Base-by-base conservation (phyloP, 495 filamentous ascomycete genomes). In the Aspergillus sclerotioniger region DNA sequence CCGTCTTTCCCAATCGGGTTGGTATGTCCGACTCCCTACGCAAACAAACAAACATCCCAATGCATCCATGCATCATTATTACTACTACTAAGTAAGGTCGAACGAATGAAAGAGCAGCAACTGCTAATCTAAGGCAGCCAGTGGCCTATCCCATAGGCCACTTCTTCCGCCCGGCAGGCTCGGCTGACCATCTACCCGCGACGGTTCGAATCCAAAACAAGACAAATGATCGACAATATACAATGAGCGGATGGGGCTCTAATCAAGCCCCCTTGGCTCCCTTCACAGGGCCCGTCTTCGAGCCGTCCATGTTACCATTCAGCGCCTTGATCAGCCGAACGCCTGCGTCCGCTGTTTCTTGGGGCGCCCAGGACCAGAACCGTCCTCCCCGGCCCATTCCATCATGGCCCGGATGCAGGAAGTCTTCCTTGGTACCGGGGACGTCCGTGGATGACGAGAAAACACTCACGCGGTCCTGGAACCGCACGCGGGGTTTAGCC, bases 391-490 rank as follows among this genome's bases (percentile, higher is more conserved):
- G 65, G 35, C 71, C 67, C 6, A 65, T 62, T 1, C 67, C 64
- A 7, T 70, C 55, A n/a, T 71, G 58, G 1, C 58, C 62, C 31
- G 68, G 67, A 54, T 72, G 59, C 10, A 63, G 49, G 13, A 59
- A 48, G 3, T 62, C 61, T n/a, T 67, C 58, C 12, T 44, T 35
- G 0, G 48, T 43, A n/a, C 21, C 51, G 21, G n/a, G 8, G 13
- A 52, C 53, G 12, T 69, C 70, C 16, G 47, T 64, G 0, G 54
- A 49, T n/a, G 55, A 51, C 29, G 59, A 62, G 46, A 75, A 76
- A 0, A 76, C 72, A 41, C 71, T 72, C 8, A 77, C 74, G 8
- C 59, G 59, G 10, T 77, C 74, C 50, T 74, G 66, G 64, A 77
- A 77, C 0, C 74, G 71, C 10, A 77, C 74, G 0, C 66, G 63